A percentile compares a stretch with the other conserved stretches of the same genome.
phyloP scores from a whole-genome alignment of 352 stramenopile species.

The Hyaloperonospora brassicae region DNA sequence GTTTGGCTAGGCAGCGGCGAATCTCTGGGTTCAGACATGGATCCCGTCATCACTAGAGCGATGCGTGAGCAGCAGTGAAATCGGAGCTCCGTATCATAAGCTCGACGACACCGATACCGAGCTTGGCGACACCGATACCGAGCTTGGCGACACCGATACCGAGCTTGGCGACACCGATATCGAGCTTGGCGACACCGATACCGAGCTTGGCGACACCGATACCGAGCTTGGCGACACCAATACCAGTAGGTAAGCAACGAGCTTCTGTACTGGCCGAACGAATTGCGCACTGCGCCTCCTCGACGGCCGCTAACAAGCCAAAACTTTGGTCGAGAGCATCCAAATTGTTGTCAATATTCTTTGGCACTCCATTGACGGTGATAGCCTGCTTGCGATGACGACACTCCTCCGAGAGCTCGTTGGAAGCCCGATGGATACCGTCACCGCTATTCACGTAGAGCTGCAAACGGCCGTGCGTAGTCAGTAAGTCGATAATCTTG shows the following conservation, averaged over 20 bases:
- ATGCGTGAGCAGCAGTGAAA: too few relatives aligned
- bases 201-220: too few relatives aligned
- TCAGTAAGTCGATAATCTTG: constrained; percentile 90
- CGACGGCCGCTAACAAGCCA: constrained; percentile 95
- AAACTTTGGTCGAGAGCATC: constrained; percentile 97
- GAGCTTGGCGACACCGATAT: too few relatives aligned
- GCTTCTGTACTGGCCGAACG: constrained; percentile 88
- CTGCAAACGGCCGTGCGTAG: constrained; percentile 85
- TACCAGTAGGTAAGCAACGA: too few relatives aligned
- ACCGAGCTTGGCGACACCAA: too few relatives aligned
- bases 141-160: too few relatives aligned
- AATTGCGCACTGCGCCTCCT: constrained; percentile 93
- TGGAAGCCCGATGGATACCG: constrained; percentile 94
- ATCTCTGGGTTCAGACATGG: constrained; percentile 97
- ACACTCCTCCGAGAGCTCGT: constrained; percentile 83
- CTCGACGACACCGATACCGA: too few relatives aligned
- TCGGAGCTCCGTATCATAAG: too few relatives aligned
- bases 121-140: too few relatives aligned
- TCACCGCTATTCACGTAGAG: constrained; percentile 97
- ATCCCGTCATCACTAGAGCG: too few relatives aligned
- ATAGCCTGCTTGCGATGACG: constrained; percentile 81
- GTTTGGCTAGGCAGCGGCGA: constrained; percentile 86
- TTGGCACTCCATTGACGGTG: constrained; percentile 93
- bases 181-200: too few relatives aligned
- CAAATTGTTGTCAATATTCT: constrained; percentile 99